These are phyloP conservation scores for Syzygium aqueum DNA, from an alignment of 345 rosid species.

Conservation along the genomic window DNA sequence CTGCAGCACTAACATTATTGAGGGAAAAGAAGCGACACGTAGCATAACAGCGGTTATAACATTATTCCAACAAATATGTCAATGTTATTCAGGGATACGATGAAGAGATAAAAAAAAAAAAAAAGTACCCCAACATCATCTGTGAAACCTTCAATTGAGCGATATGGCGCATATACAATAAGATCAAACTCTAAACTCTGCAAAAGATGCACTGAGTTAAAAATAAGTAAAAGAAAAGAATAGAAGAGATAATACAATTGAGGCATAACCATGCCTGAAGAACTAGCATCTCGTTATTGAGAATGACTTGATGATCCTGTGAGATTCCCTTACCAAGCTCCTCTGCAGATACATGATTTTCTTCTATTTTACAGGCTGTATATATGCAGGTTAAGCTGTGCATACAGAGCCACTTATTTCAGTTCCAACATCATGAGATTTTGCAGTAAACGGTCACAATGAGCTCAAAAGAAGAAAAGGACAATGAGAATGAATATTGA, in stretches of 20 bases:
- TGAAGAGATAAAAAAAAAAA: not conserved
- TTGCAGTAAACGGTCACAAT: not conserved
- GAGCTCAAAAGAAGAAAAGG: not conserved
- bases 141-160: conserved; percentile 85
- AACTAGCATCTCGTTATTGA: conserved; percentile 94
- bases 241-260: not conserved
- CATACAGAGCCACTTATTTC: not conserved
- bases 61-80: not conserved
- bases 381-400: conserved; percentile 94
- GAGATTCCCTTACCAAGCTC: conserved; percentile 98
- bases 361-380: conserved; percentile 94
- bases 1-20: conserved; percentile 14
- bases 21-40: not conserved
- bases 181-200: conserved; percentile 98
- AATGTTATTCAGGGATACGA: not conserved
- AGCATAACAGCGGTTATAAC: not conserved
- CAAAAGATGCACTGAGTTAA: conserved; percentile 9
- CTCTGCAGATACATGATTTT: conserved; percentile 98
- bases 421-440: not conserved
- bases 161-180: conserved; percentile 92
- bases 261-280: conserved; percentile 59
- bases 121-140: conserved; percentile 58
- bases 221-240: not conserved
- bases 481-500: not conserved
- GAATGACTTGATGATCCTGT: conserved; percentile 96